Evolutionary conservation across 192 early-diverging fungal species (phyloP).

Genomic region (Phlyctochytrium bullatum): DNA sequence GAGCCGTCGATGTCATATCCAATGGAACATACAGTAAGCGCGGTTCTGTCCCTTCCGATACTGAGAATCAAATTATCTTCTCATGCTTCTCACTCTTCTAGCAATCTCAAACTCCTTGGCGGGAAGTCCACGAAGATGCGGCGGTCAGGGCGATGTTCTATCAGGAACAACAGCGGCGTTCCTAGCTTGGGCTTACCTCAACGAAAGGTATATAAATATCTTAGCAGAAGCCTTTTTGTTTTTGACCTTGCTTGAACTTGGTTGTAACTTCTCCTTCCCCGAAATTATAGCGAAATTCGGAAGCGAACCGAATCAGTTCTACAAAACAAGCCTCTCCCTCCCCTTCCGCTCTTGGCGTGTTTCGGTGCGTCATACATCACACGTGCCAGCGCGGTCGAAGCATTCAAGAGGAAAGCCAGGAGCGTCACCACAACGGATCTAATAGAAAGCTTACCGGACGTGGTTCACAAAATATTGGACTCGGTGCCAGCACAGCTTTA

Average conservation of each 20-base stretch:
- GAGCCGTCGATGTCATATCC: conserved; percentile 69
- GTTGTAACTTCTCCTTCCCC: no score
- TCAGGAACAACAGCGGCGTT: conserved; percentile 82
- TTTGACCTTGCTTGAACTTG: not conserved
- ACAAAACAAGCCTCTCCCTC: not conserved
- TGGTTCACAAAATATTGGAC: no score
- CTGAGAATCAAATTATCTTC: conserved; percentile 6
- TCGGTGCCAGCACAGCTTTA: no score
- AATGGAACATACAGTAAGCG: conserved; percentile 65
- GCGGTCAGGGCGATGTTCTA: conserved; percentile 95
- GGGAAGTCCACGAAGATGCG: conserved; percentile 82
- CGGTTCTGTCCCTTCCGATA: not conserved
- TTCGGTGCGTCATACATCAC: not conserved
- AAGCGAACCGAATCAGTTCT: not conserved
- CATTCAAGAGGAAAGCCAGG: not conserved
- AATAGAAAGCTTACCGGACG: no score
- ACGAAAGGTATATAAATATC: no score
- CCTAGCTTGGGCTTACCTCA: conserved; percentile 71
- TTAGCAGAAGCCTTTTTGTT: not conserved
- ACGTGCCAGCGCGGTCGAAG: not conserved
- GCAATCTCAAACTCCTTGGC: conserved; percentile 52
- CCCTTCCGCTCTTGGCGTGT: not conserved
- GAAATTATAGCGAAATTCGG: no score
- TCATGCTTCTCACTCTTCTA: not conserved
- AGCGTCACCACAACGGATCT: not conserved